Evolutionary conservation across 305 asterid genomes (phyloP).

Genomic region (Solanum chacoense): DNA sequence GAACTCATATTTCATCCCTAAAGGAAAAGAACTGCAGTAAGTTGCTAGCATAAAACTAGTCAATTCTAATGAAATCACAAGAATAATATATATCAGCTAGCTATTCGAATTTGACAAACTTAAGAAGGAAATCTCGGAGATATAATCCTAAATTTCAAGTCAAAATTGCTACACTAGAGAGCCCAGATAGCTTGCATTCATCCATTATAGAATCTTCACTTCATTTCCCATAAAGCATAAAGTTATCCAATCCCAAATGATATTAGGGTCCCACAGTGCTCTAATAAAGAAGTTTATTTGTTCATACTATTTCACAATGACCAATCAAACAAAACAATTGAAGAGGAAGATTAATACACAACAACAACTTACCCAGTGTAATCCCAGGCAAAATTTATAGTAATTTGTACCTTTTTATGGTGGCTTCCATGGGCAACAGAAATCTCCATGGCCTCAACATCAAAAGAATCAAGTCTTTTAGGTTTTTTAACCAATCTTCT

Average conservation of each 20-base stretch:
- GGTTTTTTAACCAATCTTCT: constrained; percentile 85
- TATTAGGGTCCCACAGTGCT: not conserved
- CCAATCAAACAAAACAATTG: not conserved
- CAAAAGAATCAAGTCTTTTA: constrained; percentile 75
- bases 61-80: not conserved
- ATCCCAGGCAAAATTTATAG: too few relatives aligned
- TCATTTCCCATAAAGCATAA: not conserved
- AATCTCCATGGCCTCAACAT: constrained; percentile 95
- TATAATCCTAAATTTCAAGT: not conserved
- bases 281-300: not conserved
- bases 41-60: not conserved
- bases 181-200: not conserved
- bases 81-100: not conserved
- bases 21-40: not conserved
- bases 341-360: not conserved
- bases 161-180: not conserved
- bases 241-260: not conserved
- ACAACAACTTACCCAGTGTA: not conserved
- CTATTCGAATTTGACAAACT: not conserved
- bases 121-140: not conserved
- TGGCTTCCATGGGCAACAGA: constrained; percentile 39
- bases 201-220: not conserved
- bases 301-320: not conserved
- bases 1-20: not conserved
- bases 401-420: constrained; percentile 39